Base-by-base conservation (phyloP, 805 yeast genomes). In the Myxozyma sirexii region DNA sequence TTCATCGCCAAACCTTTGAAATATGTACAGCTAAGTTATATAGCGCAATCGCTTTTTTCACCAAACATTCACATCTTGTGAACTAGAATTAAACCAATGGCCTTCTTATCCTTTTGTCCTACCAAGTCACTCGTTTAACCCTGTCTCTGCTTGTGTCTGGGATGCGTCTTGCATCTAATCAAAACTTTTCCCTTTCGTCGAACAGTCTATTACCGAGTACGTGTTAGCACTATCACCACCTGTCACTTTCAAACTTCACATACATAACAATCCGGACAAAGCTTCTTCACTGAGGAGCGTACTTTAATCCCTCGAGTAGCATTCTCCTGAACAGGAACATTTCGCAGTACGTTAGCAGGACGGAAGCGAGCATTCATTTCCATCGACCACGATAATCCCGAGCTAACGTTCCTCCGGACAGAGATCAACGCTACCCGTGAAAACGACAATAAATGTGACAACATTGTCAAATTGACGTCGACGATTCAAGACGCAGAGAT, bases 161-260 rank as follows among this genome's bases (percentile, higher is more conserved):
- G 90, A 73, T 92, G 90, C 49, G 94, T 80, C 74, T 92, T 94
- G 80, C 99, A 93, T 72, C 89, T 86, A 41, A 94, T 96, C 66
- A 90, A 90, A 12, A 92, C 93, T 70, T 94, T 82, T 43, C 99
- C 99, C 76, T 92, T 94, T 75, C 98, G 87, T 76, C 96, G 87
- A 10, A 94, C 97, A 75, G 90, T 83, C 77, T 83, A 75, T n/a
- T n/a, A n/a, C n/a, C n/a, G n/a, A n/a, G n/a, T n/a, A n/a, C n/a
- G n/a, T n/a, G n/a, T n/a, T n/a, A n/a, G n/a, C n/a, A n/a, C n/a
- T n/a, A n/a, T n/a, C n/a, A n/a, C n/a, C n/a, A n/a, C n/a, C n/a
- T n/a, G n/a, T n/a, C n/a, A n/a, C n/a, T n/a, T n/a, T n/a, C n/a
- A n/a, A n/a, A n/a, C n/a, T n/a, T n/a, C n/a, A 37, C 10, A 57